These are phyloP conservation scores for Saposhnikovia divaricata DNA, from an alignment of 129 eudicot species.

Conservation along the genomic window DNA sequence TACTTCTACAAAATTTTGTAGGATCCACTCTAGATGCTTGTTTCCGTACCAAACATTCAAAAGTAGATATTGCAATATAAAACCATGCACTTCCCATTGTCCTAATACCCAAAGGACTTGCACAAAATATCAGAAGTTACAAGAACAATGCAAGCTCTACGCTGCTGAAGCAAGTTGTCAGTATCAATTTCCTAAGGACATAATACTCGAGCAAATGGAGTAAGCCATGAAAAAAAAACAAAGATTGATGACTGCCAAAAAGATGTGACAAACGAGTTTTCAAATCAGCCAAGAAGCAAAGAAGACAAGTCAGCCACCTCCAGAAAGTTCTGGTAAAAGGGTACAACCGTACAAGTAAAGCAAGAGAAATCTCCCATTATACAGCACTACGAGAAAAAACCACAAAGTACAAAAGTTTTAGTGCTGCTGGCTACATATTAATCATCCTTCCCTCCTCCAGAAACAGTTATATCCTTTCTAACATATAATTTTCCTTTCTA, in stretches of 20 bases:
- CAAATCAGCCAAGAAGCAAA: not conserved
- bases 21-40: not conserved
- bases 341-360: not conserved
- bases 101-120: not conserved
- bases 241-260: not conserved
- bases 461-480: not conserved
- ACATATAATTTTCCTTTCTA: too few species aligned
- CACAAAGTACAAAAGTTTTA: not conserved
- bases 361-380: not conserved
- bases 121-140: not conserved
- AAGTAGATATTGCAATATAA: not conserved
- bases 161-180: not conserved
- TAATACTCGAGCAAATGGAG: not conserved
- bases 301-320: not conserved
- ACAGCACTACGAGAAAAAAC: not conserved
- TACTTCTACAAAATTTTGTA: not conserved
- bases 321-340: not conserved
- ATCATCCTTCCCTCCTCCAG: not conserved
- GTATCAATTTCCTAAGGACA: not conserved
- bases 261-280: too few species aligned
- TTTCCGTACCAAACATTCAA: not conserved
- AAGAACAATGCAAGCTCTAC: not conserved
- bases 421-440: slow-evolving; percentile 1
- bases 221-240: not conserved
- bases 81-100: not conserved